Conservation (phyloP, 495 filamentous ascomycete species). For the Baudoinia panamericana region DNA sequence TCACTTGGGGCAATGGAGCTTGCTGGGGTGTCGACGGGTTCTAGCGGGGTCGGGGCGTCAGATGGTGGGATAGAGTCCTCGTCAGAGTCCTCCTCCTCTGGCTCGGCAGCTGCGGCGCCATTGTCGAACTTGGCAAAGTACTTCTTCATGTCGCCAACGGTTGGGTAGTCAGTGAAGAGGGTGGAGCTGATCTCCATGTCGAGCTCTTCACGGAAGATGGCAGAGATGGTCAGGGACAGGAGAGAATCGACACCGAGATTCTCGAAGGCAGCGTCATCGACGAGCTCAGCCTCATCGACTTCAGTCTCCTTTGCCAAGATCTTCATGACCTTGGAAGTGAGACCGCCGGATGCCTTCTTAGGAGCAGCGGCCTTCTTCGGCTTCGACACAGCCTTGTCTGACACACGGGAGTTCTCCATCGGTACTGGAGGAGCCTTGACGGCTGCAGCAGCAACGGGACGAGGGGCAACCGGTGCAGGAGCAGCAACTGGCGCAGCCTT, state of each 20-base stretch:
- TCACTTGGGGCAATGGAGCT: slow-evolving; percentile 28
- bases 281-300: slow-evolving; percentile 32
- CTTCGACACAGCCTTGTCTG: slow-evolving; percentile 20
- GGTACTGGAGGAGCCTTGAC: slow-evolving; percentile 13
- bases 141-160: slow-evolving; percentile 35
- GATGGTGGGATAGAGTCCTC: slow-evolving; percentile 21
- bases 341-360: slow-evolving; percentile 21
- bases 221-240: slow-evolving; percentile 33
- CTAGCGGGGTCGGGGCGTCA: slow-evolving; percentile 28
- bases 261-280: slow-evolving; percentile 34
- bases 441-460: slow-evolving; percentile 11
- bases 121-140: slow-evolving; percentile 33
- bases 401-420: background rate
- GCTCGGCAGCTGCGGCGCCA: slow-evolving; percentile 20
- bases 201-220: slow-evolving; percentile 35
- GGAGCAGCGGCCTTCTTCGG: slow-evolving; percentile 19
- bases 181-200: slow-evolving; percentile 33
- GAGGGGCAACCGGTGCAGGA: background rate
- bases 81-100: slow-evolving; percentile 25
- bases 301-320: slow-evolving; percentile 35
- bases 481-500: slow-evolving; percentile 4
- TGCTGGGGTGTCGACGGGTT: slow-evolving; percentile 26
- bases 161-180: slow-evolving; percentile 33
- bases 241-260: slow-evolving; percentile 35
- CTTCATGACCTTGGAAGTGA: slow-evolving; percentile 32